Conservation (phyloP, 1,284 basidiomycete genomes). For the Peniophora sp. region DNA sequence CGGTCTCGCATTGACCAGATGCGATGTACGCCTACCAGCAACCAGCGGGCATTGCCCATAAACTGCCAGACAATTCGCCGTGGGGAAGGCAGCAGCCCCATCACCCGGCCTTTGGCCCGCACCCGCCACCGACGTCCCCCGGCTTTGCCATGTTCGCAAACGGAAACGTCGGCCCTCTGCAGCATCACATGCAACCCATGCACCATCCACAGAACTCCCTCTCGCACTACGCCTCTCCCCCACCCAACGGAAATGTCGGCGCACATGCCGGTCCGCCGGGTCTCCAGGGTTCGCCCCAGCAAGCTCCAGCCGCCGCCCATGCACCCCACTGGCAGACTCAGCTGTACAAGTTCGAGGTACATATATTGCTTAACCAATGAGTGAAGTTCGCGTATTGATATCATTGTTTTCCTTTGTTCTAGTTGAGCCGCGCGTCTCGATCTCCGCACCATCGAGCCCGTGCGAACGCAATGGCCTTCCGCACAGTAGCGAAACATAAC, state of each 20-base stretch:
- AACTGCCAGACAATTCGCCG: conserved; percentile 63
- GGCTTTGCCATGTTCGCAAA: conserved; percentile 68
- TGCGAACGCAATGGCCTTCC: conserved; percentile 71
- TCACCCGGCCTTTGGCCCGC: conserved; percentile 52
- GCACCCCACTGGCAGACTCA: conserved; percentile 68
- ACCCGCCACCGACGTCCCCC: conserved; percentile 59
- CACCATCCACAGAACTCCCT: conserved; percentile 72
- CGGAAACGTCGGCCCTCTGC: conserved; percentile 49
- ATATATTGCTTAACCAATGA: conserved; percentile 17
- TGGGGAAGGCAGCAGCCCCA: conserved; percentile 50
- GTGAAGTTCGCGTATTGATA: not conserved
- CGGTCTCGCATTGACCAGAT: conserved; percentile 22
- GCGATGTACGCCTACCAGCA: conserved; percentile 77
- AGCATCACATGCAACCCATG: conserved; percentile 41
- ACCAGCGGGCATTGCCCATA: conserved; percentile 69
- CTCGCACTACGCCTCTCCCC: conserved; percentile 65
- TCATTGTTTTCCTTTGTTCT: conserved; percentile 2
- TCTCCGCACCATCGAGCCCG: conserved; percentile 76
- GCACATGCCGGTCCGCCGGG: conserved; percentile 35
- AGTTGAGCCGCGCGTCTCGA: conserved; percentile 71
- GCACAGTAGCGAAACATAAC: conserved; percentile 69
- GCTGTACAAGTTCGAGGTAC: conserved; percentile 72
- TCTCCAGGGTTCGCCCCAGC: conserved; percentile 65
- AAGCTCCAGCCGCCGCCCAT: conserved; percentile 31
- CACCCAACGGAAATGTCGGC: conserved; percentile 42